These are phyloP conservation scores for Anacardium occidentale DNA, from an alignment of 345 rosid species.

Conservation along the genomic window DNA sequence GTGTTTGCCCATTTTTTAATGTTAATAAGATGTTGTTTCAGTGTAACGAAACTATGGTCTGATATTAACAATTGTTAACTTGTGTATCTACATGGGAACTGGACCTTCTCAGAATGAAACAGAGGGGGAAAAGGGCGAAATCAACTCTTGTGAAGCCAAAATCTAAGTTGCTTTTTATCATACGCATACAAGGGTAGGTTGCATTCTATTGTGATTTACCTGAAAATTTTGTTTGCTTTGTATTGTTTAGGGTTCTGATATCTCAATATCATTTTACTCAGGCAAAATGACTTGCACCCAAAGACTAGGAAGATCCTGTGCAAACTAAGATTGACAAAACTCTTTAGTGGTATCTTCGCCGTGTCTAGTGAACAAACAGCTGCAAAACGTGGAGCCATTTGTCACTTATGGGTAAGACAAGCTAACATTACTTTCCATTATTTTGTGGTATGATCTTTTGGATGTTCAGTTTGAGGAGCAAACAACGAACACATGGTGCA, in stretches of 20 bases:
- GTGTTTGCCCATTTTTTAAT: not conserved
- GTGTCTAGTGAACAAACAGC: constrained; percentile 53
- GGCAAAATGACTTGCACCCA: constrained; percentile 79
- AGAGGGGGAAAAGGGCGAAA: constrained; percentile 62
- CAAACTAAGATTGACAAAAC: constrained; percentile 54
- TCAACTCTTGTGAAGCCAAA: constrained; percentile 30
- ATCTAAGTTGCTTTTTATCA: constrained; percentile 59
- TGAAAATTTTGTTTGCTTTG: not conserved
- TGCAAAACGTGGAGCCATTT: constrained; percentile 86
- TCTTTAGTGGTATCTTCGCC: constrained; percentile 68
- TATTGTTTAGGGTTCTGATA: constrained; percentile 6
- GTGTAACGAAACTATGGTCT: not conserved
- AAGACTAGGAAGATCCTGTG: constrained; percentile 58
- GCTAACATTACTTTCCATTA: not conserved
- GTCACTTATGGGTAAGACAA: constrained; percentile 72
- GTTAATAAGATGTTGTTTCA: not conserved
- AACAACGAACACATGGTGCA: not conserved
- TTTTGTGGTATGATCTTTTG: not conserved
- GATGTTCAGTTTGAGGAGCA: not conserved
- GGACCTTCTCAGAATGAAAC: constrained; percentile 78
- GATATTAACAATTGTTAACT: not conserved
- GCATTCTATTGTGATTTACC: not conserved
- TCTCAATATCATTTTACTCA: constrained; percentile 22
- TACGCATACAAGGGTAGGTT: constrained; percentile 77
- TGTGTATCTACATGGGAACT: constrained; percentile 49